Evolutionary conservation across 208 protist genomes (phyloP).

Genomic region (Leishmania martiniquensis): DNA sequence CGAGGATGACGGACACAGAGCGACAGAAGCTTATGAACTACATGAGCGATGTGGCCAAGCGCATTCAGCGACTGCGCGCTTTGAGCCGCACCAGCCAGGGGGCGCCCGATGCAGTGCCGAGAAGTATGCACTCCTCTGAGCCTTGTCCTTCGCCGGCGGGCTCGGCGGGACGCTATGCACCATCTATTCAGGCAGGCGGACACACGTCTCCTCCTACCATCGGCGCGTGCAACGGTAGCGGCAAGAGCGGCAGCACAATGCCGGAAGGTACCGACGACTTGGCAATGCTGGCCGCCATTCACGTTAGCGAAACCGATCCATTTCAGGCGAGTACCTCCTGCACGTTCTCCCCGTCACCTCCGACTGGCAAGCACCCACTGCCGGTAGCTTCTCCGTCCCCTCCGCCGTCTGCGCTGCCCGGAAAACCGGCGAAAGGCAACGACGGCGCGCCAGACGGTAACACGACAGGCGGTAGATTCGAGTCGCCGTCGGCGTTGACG

Average conservation of each 20-base stretch:
- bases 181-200: not conserved
- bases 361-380: not conserved
- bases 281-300: slow-evolving; percentile 20
- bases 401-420: not conserved
- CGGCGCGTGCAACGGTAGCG: not conserved
- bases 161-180: slow-evolving; percentile 9
- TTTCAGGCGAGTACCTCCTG: not conserved
- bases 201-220: slow-evolving; percentile 7
- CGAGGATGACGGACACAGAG: slow-evolving; percentile 36
- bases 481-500: not conserved
- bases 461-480: not conserved
- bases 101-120: slow-evolving; percentile 8
- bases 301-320: slow-evolving; percentile 9
- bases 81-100: slow-evolving; percentile 13
- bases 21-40: slow-evolving; percentile 52
- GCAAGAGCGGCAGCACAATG: not conserved
- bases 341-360: not conserved
- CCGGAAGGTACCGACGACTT: slow-evolving; percentile 14
- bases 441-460: not conserved
- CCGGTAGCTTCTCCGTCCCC: not conserved
- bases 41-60: slow-evolving; percentile 64
- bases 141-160: not conserved
- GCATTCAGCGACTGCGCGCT: slow-evolving; percentile 52
- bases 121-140: not conserved
- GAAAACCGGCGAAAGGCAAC: not conserved